Evolutionary conservation across 2,329 filamentous ascomycete genomes (phyloP).

Genomic region (Pestalotiopsis sp.): DNA sequence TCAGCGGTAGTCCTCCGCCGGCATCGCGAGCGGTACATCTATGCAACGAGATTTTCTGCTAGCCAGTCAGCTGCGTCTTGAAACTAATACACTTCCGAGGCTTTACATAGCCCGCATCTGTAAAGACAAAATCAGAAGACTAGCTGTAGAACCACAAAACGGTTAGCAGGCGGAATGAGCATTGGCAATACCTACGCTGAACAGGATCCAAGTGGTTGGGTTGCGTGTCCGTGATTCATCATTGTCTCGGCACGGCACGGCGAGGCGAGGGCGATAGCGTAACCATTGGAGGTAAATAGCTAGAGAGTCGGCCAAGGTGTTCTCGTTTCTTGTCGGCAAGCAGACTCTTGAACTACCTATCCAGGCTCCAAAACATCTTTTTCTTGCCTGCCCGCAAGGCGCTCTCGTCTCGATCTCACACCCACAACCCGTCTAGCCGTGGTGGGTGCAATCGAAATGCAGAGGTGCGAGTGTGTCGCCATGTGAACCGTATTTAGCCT

Average conservation of each 20-base stretch:
- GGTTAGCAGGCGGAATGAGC: neutral
- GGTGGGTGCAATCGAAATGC: neutral
- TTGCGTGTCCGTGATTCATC: neutral
- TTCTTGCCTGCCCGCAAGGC: neutral
- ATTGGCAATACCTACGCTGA: neutral
- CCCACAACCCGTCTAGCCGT: neutral
- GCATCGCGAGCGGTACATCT: neutral
- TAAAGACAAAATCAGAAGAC: neutral
- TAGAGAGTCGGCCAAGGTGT: neutral
- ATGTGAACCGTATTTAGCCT: slow-evolving; percentile 13
- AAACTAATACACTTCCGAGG: neutral
- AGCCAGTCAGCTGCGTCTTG: neutral
- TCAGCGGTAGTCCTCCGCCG: neutral
- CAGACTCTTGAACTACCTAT: neutral
- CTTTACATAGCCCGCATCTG: neutral
- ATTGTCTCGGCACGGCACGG: neutral
- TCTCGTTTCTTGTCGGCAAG: neutral
- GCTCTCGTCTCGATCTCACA: neutral
- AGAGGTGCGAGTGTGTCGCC: slow-evolving; percentile 4
- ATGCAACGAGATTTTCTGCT: neutral
- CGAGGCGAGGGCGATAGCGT: neutral
- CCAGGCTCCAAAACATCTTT: neutral
- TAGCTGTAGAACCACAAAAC: neutral
- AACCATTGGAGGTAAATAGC: neutral
- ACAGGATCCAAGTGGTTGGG: neutral